Percentiles rank a stretch among this genome's conserved stretches.
Conservation (phyloP, 257 asterid species). For the Fraxinus cuspidata region DNA sequence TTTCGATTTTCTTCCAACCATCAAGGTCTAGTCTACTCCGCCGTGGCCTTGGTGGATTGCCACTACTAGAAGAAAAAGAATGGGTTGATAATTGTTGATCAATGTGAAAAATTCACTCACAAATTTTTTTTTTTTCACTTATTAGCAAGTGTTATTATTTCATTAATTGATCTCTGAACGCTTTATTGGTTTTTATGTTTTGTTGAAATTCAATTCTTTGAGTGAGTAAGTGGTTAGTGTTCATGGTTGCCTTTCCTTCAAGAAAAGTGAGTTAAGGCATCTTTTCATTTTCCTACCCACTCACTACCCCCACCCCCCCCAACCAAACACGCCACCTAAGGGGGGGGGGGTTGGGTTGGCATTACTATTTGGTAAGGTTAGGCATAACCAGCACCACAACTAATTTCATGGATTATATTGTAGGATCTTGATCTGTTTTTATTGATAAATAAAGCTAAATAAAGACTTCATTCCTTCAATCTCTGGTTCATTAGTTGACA, state of each 20-base stretch:
- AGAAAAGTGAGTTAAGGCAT: slow-evolving; percentile 57
- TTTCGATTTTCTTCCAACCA: neutral
- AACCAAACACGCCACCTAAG: neutral
- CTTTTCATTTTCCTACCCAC: slow-evolving; percentile 5
- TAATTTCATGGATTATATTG: slow-evolving; percentile 61
- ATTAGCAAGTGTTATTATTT: slow-evolving; percentile 27
- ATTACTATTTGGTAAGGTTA: slow-evolving; percentile 31
- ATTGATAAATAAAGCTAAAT: slow-evolving; percentile 19
- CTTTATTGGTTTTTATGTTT: slow-evolving; percentile 6
- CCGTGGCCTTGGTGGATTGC: slow-evolving; percentile 70
- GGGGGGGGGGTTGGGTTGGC: slow-evolving; percentile 6
- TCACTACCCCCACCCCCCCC: neutral
- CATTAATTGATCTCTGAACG: slow-evolving; percentile 21
- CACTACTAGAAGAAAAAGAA: slow-evolving; percentile 42
- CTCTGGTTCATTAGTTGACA: slow-evolving; percentile 44
- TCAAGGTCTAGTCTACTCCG: slow-evolving; percentile 44
- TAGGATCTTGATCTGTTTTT: slow-evolving; percentile 14
- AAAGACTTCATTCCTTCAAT: slow-evolving; percentile 1
- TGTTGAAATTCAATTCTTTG: slow-evolving; percentile 46
- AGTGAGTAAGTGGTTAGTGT: slow-evolving; percentile 59
- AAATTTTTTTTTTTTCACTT: neutral
- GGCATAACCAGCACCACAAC: slow-evolving; percentile 57
- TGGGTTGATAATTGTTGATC: slow-evolving; percentile 38
- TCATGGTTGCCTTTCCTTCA: slow-evolving; percentile 67
- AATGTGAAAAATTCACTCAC: slow-evolving; percentile 34